Evolutionary conservation across 2,329 filamentous ascomycete genomes (phyloP), one percentile per base, ranked within the genome.

Genomic region (Alternaria ventricosa): DNA sequence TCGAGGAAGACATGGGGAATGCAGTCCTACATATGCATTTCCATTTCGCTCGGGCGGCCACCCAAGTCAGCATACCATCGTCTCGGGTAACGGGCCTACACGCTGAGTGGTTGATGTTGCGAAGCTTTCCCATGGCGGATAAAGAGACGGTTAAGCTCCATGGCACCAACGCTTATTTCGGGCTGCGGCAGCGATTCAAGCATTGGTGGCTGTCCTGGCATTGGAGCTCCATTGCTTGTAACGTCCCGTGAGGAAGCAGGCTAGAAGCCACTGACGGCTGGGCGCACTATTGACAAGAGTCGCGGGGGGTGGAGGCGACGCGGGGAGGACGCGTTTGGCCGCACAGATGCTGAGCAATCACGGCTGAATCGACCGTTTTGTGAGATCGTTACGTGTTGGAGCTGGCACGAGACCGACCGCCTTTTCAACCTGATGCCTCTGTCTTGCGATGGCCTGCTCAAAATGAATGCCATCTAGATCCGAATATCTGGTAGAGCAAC

Each of bases 71-170:
- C 33, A 55, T 23, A 45, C 56, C 56, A 53, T 15, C 13, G 41
- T 45, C 13, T 27, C 56, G 46, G 46, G 33, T 53, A 58, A 45
- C 30, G 33, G 28, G 28, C 55, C n/a, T 33, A 23, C 25, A 54
- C 25, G 57, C 36, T 60, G 18, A 46, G 18, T 60, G 47, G 57
- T 55, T n/a, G 46, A 12, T 46, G 13, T 10, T 12, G 49, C 41
- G 47, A 54, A 60, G 57, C 45, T 51, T 47, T 55, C 47, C 22
- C 43, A 12, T 44, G 22, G 36, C 51, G 59, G 53, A n/a, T 57
- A 57, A 61, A 61, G 30, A 51, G 13, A 25, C 46, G 59, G 59
- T 46, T 61, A 61, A 61, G 46, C 53, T 61, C 59, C 50, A 25
- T 57, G 28, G 33, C 46, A 61, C 53, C 59, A n/a, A 57, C 54